Evolutionary conservation across 2,329 filamentous ascomycete species (phyloP).

Genomic region (Biscogniauxia sp.): DNA sequence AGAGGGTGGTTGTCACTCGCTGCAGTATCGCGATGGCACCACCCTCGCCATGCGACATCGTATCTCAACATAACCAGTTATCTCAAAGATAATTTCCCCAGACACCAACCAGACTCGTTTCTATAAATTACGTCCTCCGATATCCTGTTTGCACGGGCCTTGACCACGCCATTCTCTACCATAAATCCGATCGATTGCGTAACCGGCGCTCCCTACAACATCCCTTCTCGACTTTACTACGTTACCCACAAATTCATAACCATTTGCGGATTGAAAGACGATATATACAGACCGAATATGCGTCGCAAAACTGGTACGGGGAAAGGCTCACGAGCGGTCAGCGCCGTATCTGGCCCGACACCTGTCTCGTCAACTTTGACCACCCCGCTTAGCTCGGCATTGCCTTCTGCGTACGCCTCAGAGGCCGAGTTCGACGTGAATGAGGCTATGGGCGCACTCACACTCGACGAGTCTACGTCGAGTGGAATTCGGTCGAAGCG

Average conservation of each 20-base stretch:
- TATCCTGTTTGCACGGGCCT: neutral
- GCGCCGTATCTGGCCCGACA: slow-evolving; percentile 24
- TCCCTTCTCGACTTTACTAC: neutral
- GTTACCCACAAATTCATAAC: neutral
- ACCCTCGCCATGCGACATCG: slow-evolving; percentile 47
- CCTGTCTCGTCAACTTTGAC: slow-evolving; percentile 33
- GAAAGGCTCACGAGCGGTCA: slow-evolving; percentile 34
- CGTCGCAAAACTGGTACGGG: slow-evolving; percentile 26
- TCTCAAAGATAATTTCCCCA: slow-evolving; percentile 12
- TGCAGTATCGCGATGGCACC: slow-evolving; percentile 53
- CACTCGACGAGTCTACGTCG: slow-evolving; percentile 36
- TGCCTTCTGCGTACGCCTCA: slow-evolving; percentile 37
- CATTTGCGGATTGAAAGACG: neutral
- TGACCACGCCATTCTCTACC: slow-evolving; percentile 9
- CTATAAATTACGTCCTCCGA: slow-evolving; percentile 1
- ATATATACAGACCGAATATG: slow-evolving; percentile 16
- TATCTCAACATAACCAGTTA: slow-evolving; percentile 20
- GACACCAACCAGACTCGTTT: slow-evolving; percentile 8
- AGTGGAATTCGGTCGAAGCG: slow-evolving; percentile 30
- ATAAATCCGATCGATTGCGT: slow-evolving; percentile 5
- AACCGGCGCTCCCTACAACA: slow-evolving; percentile 7
- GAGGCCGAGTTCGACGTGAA: slow-evolving; percentile 38
- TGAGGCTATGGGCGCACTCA: slow-evolving; percentile 45
- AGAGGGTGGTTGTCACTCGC: slow-evolving; percentile 52
- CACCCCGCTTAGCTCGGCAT: slow-evolving; percentile 38